phyloP scores from a whole-genome alignment of 2,329 filamentous ascomycete genomes.

The Dichotomopilus funicola region DNA sequence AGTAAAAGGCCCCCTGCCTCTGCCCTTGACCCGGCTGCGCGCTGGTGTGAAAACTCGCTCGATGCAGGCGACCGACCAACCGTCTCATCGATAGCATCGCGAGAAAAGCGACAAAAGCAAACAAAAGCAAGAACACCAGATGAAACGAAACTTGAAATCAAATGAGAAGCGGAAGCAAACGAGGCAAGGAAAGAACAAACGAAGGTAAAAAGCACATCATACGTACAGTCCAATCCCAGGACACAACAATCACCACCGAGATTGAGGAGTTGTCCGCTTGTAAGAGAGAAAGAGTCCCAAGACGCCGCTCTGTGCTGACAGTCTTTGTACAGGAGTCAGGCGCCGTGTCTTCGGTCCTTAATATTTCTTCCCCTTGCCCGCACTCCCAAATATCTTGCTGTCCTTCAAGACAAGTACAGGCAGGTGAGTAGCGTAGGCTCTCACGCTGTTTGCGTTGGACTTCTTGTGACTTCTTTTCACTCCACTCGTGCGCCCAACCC shows the following conservation, averaged over 20 bases:
- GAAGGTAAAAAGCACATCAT: constrained; percentile 39
- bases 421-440: neutral
- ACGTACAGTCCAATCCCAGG: constrained; percentile 47
- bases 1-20: constrained; percentile 18
- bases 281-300: constrained; percentile 34
- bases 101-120: constrained; percentile 1
- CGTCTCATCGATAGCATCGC: constrained; percentile 21
- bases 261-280: constrained; percentile 20
- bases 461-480: no score
- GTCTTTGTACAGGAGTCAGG: constrained; percentile 31
- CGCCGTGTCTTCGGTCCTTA: constrained; percentile 25
- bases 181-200: constrained; percentile 29
- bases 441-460: no score
- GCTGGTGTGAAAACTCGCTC: no score
- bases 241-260: constrained; percentile 3
- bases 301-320: constrained; percentile 61
- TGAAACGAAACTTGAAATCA: no score
- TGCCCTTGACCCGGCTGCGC: neutral
- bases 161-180: constrained; percentile 6
- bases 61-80: constrained; percentile 7
- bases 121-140: no score
- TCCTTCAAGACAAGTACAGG: neutral
- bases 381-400: neutral
- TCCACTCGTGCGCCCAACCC: no score
- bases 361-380: constrained; percentile 1